Conservation (phyloP, 441 rosid genomes). For the Mallotus japonicus region DNA sequence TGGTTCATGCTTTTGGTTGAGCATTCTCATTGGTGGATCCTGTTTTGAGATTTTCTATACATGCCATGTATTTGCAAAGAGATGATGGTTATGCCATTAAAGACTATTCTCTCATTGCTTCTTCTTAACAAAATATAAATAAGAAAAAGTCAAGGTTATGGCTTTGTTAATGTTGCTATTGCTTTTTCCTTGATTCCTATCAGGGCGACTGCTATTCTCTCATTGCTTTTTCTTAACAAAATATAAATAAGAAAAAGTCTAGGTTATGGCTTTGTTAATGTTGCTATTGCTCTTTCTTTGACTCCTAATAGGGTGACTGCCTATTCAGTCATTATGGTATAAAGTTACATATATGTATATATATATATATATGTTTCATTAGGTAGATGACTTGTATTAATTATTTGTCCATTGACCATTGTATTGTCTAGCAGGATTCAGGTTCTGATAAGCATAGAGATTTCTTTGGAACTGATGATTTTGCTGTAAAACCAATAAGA, state of each 20-base stretch:
- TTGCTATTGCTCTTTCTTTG: neutral
- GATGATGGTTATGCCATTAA: neutral
- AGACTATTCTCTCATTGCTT: too few relatives aligned
- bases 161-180: neutral
- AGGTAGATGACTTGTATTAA: slow-evolving; percentile 12
- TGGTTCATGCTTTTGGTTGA: neutral
- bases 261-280: neutral
- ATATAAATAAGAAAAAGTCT: too few relatives aligned
- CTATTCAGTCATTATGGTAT: neutral
- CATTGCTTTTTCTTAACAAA: too few relatives aligned
- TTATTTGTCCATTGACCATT: neutral
- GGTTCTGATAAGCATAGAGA: slow-evolving; percentile 43
- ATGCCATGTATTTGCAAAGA: neutral
- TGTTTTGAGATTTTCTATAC: neutral
- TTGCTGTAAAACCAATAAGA: slow-evolving; percentile 50
- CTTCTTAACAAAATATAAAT: too few relatives aligned
- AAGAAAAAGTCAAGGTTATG: neutral
- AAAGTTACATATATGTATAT: neutral
- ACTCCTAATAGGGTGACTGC: neutral
- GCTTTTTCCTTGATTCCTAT: neutral
- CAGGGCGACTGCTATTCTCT: neutral
- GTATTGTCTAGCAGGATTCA: slow-evolving; percentile 42
- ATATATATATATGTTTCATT: too few relatives aligned
- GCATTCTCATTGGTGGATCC: neutral
- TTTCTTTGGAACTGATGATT: slow-evolving; percentile 62